Evolutionary conservation across 2,329 filamentous ascomycete species (phyloP), one percentile per base, ranked within the genome.

Genomic region (Pseudopithomyces chartarum): DNA sequence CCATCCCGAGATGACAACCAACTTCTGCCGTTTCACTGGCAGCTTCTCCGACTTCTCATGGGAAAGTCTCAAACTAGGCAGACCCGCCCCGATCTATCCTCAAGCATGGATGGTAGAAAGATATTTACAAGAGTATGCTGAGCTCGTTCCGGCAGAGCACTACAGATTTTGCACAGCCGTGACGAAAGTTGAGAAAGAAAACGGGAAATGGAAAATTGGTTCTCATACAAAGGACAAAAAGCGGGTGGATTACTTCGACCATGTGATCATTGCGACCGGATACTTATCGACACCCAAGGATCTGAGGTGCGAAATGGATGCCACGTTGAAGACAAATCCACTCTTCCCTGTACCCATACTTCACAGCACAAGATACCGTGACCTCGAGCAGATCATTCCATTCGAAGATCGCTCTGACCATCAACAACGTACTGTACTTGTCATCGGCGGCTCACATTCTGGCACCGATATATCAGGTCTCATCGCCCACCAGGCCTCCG

Each of bases 401-500:
- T 19, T 29, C 10, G 11, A 15, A n/a, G 33, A 36, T 19, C n/a
- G 23, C 23, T 48, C 52, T 15, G 1, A 48, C n/a, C 8, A 42
- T 17, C 12, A 13, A n/a, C 44, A 13, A 10, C 52, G 36, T 23
- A 45, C 42, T 33, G 52, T 92, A 10, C 78, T 92, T 2, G 79
- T 93, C 0, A 84, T 91, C 0, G 90, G 90, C 0, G 90, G 89
- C 0, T 89, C 91, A 66, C 90, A 93, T 83, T 92, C 90, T 0
- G 90, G 90, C 0, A 84, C 90, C 7, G 90, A 93, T 75, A 87
- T 87, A 47, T 86, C 90, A 0, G 86, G 84, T 8, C 86, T 87
- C 0, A 82, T 92, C 52, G 89, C 88, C 11, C 79, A 84, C 3
- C 85, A 91, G 60, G 70, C 91, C 2, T 92, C 89, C 0, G 85